phyloP scores from a whole-genome alignment of 495 filamentous ascomycete genomes.

The Penicillium dipodomyicola region DNA sequence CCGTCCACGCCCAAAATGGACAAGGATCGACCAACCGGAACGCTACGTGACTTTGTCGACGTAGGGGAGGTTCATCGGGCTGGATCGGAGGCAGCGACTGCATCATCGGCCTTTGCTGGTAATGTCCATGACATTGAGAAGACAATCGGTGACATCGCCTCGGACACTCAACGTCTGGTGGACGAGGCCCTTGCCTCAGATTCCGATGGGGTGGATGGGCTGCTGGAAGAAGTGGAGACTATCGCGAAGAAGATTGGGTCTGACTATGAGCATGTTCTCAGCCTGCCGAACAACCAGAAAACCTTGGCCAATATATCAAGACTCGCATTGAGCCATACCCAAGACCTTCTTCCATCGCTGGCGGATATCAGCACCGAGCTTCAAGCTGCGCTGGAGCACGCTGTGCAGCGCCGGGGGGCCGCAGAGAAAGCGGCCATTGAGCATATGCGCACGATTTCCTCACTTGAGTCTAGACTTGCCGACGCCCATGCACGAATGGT shows the following conservation, averaged over 20 bases:
- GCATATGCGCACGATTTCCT: conserved; percentile 76
- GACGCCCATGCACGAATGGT: conserved; percentile 68
- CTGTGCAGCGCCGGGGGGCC: conserved; percentile 60
- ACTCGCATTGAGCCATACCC: conserved; percentile 81
- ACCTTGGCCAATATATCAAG: conserved; percentile 79
- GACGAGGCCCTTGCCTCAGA: conserved; percentile 32
- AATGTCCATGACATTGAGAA: conserved; percentile 52
- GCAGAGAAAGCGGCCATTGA: conserved; percentile 57
- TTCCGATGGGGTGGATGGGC: conserved; percentile 47
- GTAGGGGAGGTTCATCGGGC: conserved; percentile 62
- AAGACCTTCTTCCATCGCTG: conserved; percentile 81
- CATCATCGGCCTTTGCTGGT: conserved; percentile 52
- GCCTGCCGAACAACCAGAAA: conserved; percentile 64
- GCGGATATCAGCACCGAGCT: conserved; percentile 69
- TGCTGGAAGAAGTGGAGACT: conserved; percentile 83
- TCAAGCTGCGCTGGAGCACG: conserved; percentile 65
- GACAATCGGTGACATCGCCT: conserved; percentile 50
- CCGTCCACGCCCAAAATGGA: conserved; percentile 44
- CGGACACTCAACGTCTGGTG: conserved; percentile 54
- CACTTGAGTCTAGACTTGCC: conserved; percentile 69
- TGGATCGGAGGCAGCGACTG: conserved; percentile 46
- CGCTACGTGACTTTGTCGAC: conserved; percentile 73
- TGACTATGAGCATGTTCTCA: conserved; percentile 77
- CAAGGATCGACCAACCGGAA: conserved; percentile 38
- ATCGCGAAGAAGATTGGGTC: conserved; percentile 81